Evolutionary conservation across 768 basidiomycete species (phyloP), one percentile per base, ranked within the genome.

Genomic region (Tylopilus plumbeoviolaceoides): DNA sequence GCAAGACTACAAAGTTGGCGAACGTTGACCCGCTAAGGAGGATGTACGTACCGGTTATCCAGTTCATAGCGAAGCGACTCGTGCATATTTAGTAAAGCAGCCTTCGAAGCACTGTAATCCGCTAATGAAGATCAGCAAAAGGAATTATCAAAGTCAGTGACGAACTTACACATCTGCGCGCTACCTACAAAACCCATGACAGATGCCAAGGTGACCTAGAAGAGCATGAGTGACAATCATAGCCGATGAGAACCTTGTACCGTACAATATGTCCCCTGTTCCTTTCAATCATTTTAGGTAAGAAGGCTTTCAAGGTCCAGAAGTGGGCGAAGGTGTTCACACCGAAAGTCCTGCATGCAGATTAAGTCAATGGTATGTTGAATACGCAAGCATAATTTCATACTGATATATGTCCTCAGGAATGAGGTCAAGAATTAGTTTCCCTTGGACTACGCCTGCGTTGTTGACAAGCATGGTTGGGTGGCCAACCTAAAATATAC

Each of bases 381-480:
- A 18, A 17, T 12, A 4, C 11, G 12, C 2, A 31, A 7, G 8
- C 23, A 93, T 88, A 0, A 87, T 89, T 60, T 93, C 62, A 56
- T 55, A 97, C 95, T 93, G 85, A 58, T 81, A 73, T 42, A 98
- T 70, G 62, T 99, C 95, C 48, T 82, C 78, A 5, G 87, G 79
- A 2, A 70, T 73, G 53, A 97, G 74, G 62, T 98, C 94, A 12
- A 95, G 72, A 30, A 99, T 72, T 2, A 85, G 72, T 61, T 94
- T 95, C 23, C 94, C 93, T 70, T 94, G 90, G 23, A 89, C 91
- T 52, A 97, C 84, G 18, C 95, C 97, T 0, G 95, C 97, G 64
- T 95, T 98, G 73, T 98, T 98, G 60, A 99, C 76, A 21, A 99
- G 72, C 36, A 98, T 79, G 0, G 97, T 97, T 0, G 91, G 91